These are phyloP conservation scores for Tephrocybe sp. DNA, from an alignment of 768 basidiomycete genomes.

Conservation along the genomic window DNA sequence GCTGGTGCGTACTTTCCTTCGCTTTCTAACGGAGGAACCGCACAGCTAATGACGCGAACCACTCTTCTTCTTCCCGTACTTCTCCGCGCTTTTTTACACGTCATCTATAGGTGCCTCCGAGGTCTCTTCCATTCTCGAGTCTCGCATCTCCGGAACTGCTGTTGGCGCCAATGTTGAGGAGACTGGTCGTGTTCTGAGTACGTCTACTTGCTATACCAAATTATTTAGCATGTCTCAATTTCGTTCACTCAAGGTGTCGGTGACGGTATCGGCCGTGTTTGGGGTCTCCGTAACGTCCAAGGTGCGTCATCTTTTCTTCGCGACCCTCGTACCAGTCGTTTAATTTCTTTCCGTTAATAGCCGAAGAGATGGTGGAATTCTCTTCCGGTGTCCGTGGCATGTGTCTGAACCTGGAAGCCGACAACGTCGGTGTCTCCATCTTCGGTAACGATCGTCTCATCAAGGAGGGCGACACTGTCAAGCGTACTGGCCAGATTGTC, in stretches of 20 bases:
- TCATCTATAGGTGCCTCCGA: conserved; percentile 86
- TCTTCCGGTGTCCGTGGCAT: conserved; percentile 99
- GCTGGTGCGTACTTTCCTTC: conserved; percentile 61
- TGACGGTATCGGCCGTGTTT: conserved; percentile 99
- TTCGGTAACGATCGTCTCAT: conserved; percentile 98
- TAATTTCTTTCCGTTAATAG: conserved; percentile 36
- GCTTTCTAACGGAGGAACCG: not conserved
- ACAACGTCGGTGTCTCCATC: conserved; percentile 99
- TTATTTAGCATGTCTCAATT: conserved; percentile 18
- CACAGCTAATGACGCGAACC: conserved; percentile 23
- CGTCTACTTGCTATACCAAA: conserved; percentile 28
- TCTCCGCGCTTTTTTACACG: conserved; percentile 26
- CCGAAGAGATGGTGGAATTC: conserved; percentile 99
- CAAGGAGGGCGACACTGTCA: conserved; percentile 99
- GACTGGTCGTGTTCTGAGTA: conserved; percentile 98
- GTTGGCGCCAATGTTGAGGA: conserved; percentile 96
- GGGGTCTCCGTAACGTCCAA: conserved; percentile 98
- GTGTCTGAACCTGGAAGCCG: conserved; percentile 99
- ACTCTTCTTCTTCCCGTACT: conserved; percentile 17
- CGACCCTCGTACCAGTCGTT: not conserved
- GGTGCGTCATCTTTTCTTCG: conserved; percentile 40
- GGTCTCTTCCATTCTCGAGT: conserved; percentile 99
- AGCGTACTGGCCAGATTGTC: conserved; percentile 99
- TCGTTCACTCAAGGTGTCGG: conserved; percentile 70
- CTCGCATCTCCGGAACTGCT: conserved; percentile 91